Percentiles rank a stretch among this genome's conserved stretches.
Conservation (phyloP, 345 rosid species). For the Xanthoceras sorbifolium region DNA sequence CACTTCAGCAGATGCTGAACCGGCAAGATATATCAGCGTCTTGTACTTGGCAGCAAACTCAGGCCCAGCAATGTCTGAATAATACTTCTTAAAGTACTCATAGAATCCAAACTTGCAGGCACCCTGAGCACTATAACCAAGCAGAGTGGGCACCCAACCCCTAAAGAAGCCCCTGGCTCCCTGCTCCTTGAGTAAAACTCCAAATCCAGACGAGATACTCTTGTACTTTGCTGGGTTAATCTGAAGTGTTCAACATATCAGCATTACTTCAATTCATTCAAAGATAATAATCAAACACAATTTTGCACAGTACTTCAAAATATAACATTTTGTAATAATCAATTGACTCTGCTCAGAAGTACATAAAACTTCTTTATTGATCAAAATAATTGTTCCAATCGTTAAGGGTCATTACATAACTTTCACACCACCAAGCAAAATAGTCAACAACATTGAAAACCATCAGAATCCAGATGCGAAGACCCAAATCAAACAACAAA, state of each 20-base stretch:
- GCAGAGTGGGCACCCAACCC: slow-evolving; percentile 93
- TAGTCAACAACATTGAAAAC: neutral
- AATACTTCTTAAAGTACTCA: slow-evolving; percentile 89
- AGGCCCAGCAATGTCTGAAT: slow-evolving; percentile 92
- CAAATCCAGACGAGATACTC: slow-evolving; percentile 74
- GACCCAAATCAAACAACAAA: neutral
- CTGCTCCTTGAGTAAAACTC: slow-evolving; percentile 77
- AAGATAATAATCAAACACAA: neutral
- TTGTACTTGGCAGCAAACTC: slow-evolving; percentile 84
- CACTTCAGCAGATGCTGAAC: slow-evolving; percentile 91
- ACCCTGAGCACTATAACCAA: slow-evolving; percentile 96
- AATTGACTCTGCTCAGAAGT: neutral
- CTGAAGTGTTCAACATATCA: slow-evolving; percentile 39
- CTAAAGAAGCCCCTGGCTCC: slow-evolving; percentile 76
- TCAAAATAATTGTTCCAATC: neutral
- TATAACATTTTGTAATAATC: neutral
- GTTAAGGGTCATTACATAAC: neutral
- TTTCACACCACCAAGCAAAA: neutral
- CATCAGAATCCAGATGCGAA: neutral
- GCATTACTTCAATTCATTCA: neutral
- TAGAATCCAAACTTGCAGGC: slow-evolving; percentile 91
- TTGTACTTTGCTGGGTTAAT: slow-evolving; percentile 89
- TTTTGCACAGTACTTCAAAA: neutral
- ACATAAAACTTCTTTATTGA: no score
- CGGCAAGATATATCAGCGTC: slow-evolving; percentile 87